A percentile compares a stretch with the other conserved stretches of the same genome.
Conservation (phyloP, 108 stramenopile genomes). For the Skeletonema marinoi region DNA sequence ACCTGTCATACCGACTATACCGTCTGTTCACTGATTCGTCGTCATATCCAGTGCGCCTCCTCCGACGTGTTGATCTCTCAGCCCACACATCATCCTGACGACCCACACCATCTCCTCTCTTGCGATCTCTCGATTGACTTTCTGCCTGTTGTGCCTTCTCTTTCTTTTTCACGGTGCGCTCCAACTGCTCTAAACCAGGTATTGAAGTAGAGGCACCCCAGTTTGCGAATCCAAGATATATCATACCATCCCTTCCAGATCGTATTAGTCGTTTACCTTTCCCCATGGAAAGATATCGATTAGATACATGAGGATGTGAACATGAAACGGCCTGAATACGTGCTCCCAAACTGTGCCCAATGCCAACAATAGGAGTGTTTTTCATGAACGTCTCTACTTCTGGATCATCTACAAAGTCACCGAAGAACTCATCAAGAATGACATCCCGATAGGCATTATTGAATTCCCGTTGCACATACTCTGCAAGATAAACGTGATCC, state of each 20-base stretch:
- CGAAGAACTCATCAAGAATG: slow-evolving; percentile 78
- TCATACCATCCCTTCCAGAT: slow-evolving; percentile 45
- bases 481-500: slow-evolving; percentile 62
- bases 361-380: slow-evolving; percentile 63
- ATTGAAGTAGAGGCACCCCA: slow-evolving; percentile 42
- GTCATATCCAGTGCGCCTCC: slow-evolving; percentile 9
- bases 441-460: slow-evolving; percentile 67
- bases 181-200: slow-evolving; percentile 41
- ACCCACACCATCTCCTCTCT: slow-evolving; percentile 18
- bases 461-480: slow-evolving; percentile 55
- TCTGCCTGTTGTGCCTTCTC: not conserved
- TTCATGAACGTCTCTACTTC: slow-evolving; percentile 45
- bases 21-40: slow-evolving; percentile 1
- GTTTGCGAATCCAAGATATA: slow-evolving; percentile 51
- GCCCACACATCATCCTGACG: slow-evolving; percentile 38
- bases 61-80: slow-evolving; percentile 36
- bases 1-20: slow-evolving; percentile 14
- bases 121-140: not conserved
- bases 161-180: slow-evolving; percentile 26
- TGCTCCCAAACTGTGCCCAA: slow-evolving; percentile 82
- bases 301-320: slow-evolving; percentile 28
- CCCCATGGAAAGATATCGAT: slow-evolving; percentile 38
- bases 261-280: slow-evolving; percentile 41
- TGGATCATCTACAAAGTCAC: slow-evolving; percentile 26
- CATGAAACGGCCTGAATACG: slow-evolving; percentile 67